Percentiles rank a stretch among this genome's conserved stretches.
Evolutionary conservation across 257 asterid species (phyloP).

Genomic region (Verbena officinalis): DNA sequence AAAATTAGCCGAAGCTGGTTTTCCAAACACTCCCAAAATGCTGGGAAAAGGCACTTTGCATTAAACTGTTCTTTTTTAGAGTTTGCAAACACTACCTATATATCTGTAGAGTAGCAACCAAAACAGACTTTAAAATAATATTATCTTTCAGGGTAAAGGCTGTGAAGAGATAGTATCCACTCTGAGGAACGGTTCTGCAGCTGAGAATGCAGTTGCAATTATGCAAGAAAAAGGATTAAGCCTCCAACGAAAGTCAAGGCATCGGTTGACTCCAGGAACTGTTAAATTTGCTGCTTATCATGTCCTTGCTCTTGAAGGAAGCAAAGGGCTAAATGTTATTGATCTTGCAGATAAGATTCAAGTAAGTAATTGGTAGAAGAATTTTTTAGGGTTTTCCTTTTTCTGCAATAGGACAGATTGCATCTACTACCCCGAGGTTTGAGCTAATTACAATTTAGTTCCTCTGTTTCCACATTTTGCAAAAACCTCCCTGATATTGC

Average conservation of each 20-base stretch:
- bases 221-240: slow-evolving; percentile 91
- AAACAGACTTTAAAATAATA: too few relatives aligned
- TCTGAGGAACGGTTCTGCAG: slow-evolving; percentile 92
- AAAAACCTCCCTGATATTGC: too few relatives aligned
- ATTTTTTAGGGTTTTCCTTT: slow-evolving; percentile 11
- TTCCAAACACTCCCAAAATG: too few relatives aligned
- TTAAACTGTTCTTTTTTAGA: too few relatives aligned
- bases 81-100: too few relatives aligned
- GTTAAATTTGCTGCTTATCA: slow-evolving; percentile 99
- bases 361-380: slow-evolving; percentile 46
- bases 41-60: too few relatives aligned
- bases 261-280: slow-evolving; percentile 97
- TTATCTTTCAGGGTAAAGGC: slow-evolving; percentile 70
- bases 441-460: too few relatives aligned
- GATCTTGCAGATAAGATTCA: slow-evolving; percentile 98
- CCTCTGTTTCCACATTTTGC: too few relatives aligned
- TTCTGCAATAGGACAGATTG: too few relatives aligned
- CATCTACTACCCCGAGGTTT: too few relatives aligned
- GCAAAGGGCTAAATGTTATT: slow-evolving; percentile 89
- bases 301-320: slow-evolving; percentile 98
- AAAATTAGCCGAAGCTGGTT: too few relatives aligned
- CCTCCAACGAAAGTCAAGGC: slow-evolving; percentile 86
- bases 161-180: slow-evolving; percentile 89
- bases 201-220: slow-evolving; percentile 85
- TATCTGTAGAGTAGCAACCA: background rate